phyloP scores from a whole-genome alignment of 2,329 filamentous ascomycete genomes.

The Fusarium paranaense region DNA sequence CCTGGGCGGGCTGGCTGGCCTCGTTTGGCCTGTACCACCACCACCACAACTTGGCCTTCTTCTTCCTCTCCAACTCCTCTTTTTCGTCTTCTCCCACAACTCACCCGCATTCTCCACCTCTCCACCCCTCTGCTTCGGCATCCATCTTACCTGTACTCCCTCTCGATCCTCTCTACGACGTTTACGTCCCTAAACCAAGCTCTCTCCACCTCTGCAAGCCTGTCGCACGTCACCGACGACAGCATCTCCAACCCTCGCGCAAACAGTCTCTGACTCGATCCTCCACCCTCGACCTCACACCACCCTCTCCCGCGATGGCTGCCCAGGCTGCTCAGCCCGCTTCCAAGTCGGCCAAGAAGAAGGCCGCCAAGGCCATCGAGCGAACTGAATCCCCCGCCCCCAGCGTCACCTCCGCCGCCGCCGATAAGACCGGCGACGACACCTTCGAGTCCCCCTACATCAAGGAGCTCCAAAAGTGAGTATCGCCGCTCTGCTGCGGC shows the following conservation, averaged over 20 bases:
- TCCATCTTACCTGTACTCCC: conserved; percentile 10
- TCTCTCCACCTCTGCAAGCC: conserved; percentile 21
- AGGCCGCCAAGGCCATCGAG: conserved; percentile 63
- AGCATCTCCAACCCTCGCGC: conserved; percentile 37
- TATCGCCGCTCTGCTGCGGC: conserved; percentile 7
- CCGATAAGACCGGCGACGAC: conserved; percentile 67
- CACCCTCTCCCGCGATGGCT: conserved; percentile 62
- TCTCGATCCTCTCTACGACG: conserved; percentile 11
- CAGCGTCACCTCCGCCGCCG: conserved; percentile 57
- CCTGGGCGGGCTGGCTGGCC: conserved; percentile 14
- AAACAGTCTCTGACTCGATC: conserved; percentile 33
- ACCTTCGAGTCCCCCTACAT: conserved; percentile 80
- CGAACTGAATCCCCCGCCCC: conserved; percentile 68
- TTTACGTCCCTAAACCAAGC: conserved; percentile 20
- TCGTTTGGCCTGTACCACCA: conserved; percentile 24
- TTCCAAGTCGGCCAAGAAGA: conserved; percentile 78
- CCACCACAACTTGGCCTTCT: conserved; percentile 24
- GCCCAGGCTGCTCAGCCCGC: conserved; percentile 70
- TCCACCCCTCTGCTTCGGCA: conserved; percentile 14
- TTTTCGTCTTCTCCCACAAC: conserved; percentile 18
- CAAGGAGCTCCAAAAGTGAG: conserved; percentile 91
- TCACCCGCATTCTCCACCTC: conserved; percentile 1
- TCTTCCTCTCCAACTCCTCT: conserved; percentile 24
- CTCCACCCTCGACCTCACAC: conserved; percentile 19
- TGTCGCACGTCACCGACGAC: conserved; percentile 31